phyloP scores from a whole-genome alignment of 2,329 filamentous ascomycete species.

The Remersonia thermophila region DNA sequence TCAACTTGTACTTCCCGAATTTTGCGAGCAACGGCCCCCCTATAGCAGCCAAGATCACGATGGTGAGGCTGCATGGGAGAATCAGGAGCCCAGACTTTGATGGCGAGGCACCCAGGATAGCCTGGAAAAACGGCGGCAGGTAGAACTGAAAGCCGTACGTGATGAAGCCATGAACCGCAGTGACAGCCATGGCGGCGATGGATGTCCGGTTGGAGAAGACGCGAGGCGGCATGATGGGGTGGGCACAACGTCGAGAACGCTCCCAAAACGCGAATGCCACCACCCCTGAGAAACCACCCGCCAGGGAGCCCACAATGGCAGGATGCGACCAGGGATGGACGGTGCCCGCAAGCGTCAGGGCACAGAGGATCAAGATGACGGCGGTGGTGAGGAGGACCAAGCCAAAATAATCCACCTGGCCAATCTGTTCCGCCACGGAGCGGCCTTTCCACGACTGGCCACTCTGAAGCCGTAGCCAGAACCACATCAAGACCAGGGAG shows the following conservation, averaged over 20 bases:
- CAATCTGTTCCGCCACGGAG: slow-evolving; percentile 6
- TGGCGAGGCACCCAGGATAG: slow-evolving; percentile 23
- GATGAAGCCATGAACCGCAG: slow-evolving; percentile 27
- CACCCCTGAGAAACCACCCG: slow-evolving; percentile 7
- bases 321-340: slow-evolving; percentile 12
- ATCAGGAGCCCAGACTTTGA: slow-evolving; percentile 21
- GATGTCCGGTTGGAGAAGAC: slow-evolving; percentile 35
- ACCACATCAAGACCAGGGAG: slow-evolving; percentile 15
- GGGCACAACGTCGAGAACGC: slow-evolving; percentile 9
- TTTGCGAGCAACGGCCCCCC: slow-evolving; percentile 20
- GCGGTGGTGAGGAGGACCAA: slow-evolving; percentile 13
- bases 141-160: slow-evolving; percentile 28
- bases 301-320: slow-evolving; percentile 4
- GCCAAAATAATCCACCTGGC: slow-evolving; percentile 13
- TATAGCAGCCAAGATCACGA: slow-evolving; percentile 15
- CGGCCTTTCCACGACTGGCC: slow-evolving; percentile 5
- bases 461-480: slow-evolving; percentile 15
- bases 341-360: slow-evolving; percentile 12
- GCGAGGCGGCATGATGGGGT: slow-evolving; percentile 29
- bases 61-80: slow-evolving; percentile 19
- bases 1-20: slow-evolving; percentile 33
- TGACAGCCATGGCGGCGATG: slow-evolving; percentile 21
- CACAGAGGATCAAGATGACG: slow-evolving; percentile 15
- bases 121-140: slow-evolving; percentile 35
- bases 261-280: slow-evolving; percentile 14